Evolutionary conservation across 1,284 basidiomycete species (phyloP).

Genomic region (Sporisorium graminicola): DNA sequence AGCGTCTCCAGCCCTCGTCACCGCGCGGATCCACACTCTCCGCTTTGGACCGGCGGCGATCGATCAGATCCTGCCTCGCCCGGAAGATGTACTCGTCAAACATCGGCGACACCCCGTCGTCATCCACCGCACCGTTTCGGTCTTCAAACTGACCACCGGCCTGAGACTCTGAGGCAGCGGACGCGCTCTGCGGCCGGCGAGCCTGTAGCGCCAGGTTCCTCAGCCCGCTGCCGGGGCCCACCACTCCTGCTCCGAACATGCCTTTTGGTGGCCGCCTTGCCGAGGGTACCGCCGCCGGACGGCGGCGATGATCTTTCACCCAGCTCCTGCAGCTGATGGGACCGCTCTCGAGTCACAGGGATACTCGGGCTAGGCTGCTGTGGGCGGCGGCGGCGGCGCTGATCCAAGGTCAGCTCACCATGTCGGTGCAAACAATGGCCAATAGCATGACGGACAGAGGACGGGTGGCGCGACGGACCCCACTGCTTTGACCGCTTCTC

Average conservation of each 20-base stretch:
- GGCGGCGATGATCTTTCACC: no score
- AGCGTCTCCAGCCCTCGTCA: conserved; percentile 16
- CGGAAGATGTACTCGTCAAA: conserved; percentile 41
- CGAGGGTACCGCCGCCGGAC: conserved; percentile 7
- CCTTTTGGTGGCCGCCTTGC: conserved; percentile 1
- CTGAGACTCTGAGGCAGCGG: not conserved
- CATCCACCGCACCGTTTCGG: no score
- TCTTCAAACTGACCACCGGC: no score
- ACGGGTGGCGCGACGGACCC: no score
- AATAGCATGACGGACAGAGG: no score
- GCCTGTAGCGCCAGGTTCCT: not conserved
- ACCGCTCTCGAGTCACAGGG: no score
- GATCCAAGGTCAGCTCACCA: no score
- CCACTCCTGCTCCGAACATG: conserved; percentile 2
- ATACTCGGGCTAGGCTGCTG: no score
- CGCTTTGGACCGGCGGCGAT: not conserved
- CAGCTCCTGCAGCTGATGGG: no score
- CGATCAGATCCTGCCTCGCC: conserved; percentile 9
- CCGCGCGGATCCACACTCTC: not conserved
- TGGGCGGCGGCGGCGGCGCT: no score
- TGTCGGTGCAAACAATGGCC: no score
- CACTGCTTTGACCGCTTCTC: no score
- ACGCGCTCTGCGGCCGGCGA: conserved; percentile 26
- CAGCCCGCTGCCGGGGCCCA: conserved; percentile 8
- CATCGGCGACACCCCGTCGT: conserved; percentile 6